Conservation (phyloP, 495 filamentous ascomycete genomes). For the Tuber microsphaerosporum region DNA sequence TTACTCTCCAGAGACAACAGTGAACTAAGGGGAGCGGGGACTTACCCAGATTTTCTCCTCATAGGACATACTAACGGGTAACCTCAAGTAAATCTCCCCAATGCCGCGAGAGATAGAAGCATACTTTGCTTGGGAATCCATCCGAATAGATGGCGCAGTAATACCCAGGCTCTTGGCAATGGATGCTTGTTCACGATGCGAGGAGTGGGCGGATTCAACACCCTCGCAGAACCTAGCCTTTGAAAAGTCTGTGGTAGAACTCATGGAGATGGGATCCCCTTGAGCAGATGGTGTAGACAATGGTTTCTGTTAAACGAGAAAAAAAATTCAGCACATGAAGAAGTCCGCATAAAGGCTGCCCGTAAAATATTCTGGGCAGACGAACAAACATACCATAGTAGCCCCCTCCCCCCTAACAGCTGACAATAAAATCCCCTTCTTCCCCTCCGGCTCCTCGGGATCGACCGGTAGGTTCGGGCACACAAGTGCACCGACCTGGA, state of each 20-base stretch:
- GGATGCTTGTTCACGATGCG: constrained; percentile 73
- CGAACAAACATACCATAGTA: constrained; percentile 43
- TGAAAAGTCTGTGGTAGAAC: constrained; percentile 60
- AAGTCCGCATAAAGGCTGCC: neutral
- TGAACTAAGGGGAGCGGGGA: neutral
- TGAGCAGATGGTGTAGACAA: constrained; percentile 39
- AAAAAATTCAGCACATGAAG: neutral
- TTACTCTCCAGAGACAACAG: neutral
- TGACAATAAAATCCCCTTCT: constrained; percentile 75
- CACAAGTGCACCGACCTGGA: constrained; percentile 86
- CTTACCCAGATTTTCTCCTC: constrained; percentile 92
- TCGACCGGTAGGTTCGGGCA: constrained; percentile 91
- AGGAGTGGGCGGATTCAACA: constrained; percentile 84
- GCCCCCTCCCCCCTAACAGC: constrained; percentile 71
- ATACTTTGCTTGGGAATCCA: constrained; percentile 99
- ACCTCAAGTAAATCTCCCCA: constrained; percentile 84
- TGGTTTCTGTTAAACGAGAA: constrained; percentile 18
- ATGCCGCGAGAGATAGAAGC: constrained; percentile 90
- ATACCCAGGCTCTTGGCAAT: constrained; percentile 83
- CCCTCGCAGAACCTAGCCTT: constrained; percentile 89
- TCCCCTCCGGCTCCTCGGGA: constrained; percentile 57
- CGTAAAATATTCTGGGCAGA: neutral
- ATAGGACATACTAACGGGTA: constrained; percentile 77
- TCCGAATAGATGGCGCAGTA: constrained; percentile 71
- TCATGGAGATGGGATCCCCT: constrained; percentile 68